Conservation (phyloP, 140 eudicot genomes). For the Anethum foeniculum region DNA sequence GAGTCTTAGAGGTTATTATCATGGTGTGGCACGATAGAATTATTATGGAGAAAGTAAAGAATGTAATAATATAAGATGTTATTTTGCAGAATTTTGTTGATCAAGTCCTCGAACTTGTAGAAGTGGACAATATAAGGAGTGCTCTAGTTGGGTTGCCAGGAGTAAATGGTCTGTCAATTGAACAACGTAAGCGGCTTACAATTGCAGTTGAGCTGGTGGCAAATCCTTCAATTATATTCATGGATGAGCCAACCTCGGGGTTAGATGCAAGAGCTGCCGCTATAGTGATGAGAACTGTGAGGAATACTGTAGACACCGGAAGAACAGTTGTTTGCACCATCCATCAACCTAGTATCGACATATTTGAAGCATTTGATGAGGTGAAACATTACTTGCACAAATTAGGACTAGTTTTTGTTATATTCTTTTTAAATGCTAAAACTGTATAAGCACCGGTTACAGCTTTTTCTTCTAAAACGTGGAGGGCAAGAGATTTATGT, state of each 20-base stretch:
- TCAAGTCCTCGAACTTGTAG: conserved; percentile 80
- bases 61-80: background rate
- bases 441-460: conserved; percentile 7
- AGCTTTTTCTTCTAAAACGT: conserved; percentile 68
- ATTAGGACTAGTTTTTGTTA: background rate
- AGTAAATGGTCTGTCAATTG: conserved; percentile 71
- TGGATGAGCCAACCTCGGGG: conserved; percentile 96
- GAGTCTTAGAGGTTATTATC: background rate
- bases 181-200: conserved; percentile 76
- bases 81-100: conserved; percentile 61
- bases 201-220: conserved; percentile 91
- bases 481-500: conserved; percentile 76
- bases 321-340: conserved; percentile 94
- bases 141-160: conserved; percentile 83
- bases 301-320: conserved; percentile 87
- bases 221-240: conserved; percentile 80
- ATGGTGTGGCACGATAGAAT: background rate
- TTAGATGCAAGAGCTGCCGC: conserved; percentile 96
- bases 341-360: conserved; percentile 92
- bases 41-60: background rate
- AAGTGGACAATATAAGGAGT: conserved; percentile 39
- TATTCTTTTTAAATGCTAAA: conserved; percentile 3
- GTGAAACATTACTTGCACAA: conserved; percentile 16
- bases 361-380: conserved; percentile 92
- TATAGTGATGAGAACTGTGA: conserved; percentile 83